Evolutionary conservation across 148 eudicot genomes (phyloP), one percentile per base, ranked within the genome.

Genomic region (Cornus controversa): DNA sequence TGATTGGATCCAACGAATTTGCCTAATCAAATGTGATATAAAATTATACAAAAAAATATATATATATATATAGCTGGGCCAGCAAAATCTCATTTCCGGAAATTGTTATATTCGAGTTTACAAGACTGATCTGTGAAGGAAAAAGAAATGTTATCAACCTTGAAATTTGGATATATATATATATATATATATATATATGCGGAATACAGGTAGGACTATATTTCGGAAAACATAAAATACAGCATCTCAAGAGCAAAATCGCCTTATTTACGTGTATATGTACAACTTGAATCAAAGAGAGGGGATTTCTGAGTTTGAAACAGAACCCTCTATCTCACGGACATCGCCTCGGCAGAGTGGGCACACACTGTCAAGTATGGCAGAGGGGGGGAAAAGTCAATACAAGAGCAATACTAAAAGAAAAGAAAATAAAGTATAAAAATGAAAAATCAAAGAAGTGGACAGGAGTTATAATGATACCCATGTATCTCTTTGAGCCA

Each of bases 401-500:
- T 40, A 40, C 45, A 40, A 40, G 45, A 40, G 5, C 45, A 6
- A 40, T 40, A 40, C 4, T 40, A 40, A 40, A 40, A 40, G 45
- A 40, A 40, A 71, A 58, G 5, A 31, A 54, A 47, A 42, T 5
- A 45, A 0, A 60, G 2, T 31, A 67, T 3, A 27, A 2, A 53
- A 15, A 23, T 25, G 58, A 18, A 42, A 25, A 11, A n/a, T 25
- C 15, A 63, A 50, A 10, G n/a, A 29, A 72, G 64, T 22, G 34
- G 23, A 75, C 31, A 20, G 63, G 36, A 10, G 8, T 40, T 40
- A 58, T n/a, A 7, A 75, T 14, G 18, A 20, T 91, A 93, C 97
- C 97, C 92, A 34, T 93, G 97, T 60, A 93, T 85, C 85, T 93
- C 95, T 87, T 89, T 93, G 36, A 91, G 93, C 97, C 97, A 93